These are phyloP conservation scores for Thelephora terrestris DNA, from an alignment of 1,284 basidiomycete genomes.

Conservation along the genomic window DNA sequence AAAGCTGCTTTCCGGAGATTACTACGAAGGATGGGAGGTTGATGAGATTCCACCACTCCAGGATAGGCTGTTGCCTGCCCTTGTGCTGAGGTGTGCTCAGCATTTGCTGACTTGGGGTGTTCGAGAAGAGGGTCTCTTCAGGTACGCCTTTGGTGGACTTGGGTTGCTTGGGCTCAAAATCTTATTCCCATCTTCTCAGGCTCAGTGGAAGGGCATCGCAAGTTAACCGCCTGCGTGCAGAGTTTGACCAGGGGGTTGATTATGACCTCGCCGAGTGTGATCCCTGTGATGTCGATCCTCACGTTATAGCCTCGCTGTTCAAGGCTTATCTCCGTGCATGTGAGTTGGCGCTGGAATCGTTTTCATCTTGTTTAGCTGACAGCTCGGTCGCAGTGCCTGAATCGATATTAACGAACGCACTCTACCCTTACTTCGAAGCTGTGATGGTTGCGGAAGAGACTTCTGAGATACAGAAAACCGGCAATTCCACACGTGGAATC, in stretches of 20 bases:
- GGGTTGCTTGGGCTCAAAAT: background rate
- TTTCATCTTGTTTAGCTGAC: constrained; percentile 4
- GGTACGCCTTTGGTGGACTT: constrained; percentile 32
- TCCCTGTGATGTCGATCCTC: constrained; percentile 81
- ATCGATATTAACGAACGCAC: constrained; percentile 61
- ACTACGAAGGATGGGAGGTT: constrained; percentile 6
- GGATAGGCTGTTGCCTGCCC: constrained; percentile 51
- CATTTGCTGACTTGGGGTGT: constrained; percentile 73
- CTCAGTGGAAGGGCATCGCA: constrained; percentile 70
- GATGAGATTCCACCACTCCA: constrained; percentile 29
- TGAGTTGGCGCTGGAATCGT: constrained; percentile 28
- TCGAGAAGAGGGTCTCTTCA: constrained; percentile 76
- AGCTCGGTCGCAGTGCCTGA: constrained; percentile 55
- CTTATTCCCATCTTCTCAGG: constrained; percentile 27
- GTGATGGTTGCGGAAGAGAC: constrained; percentile 48
- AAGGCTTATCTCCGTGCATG: constrained; percentile 74
- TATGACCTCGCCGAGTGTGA: constrained; percentile 67
- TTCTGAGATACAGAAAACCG: constrained; percentile 16
- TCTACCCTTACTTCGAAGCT: constrained; percentile 68
- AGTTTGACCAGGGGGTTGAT: constrained; percentile 86
- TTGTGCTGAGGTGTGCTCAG: constrained; percentile 70
- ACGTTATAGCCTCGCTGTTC: constrained; percentile 82
- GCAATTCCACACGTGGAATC: constrained; percentile 2
- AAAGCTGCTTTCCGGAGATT: constrained; percentile 14
- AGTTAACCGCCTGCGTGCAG: constrained; percentile 59